Evolutionary conservation across 1,284 basidiomycete genomes (phyloP), one percentile per base, ranked within the genome.

Genomic region (Moesziomyces sp.): DNA sequence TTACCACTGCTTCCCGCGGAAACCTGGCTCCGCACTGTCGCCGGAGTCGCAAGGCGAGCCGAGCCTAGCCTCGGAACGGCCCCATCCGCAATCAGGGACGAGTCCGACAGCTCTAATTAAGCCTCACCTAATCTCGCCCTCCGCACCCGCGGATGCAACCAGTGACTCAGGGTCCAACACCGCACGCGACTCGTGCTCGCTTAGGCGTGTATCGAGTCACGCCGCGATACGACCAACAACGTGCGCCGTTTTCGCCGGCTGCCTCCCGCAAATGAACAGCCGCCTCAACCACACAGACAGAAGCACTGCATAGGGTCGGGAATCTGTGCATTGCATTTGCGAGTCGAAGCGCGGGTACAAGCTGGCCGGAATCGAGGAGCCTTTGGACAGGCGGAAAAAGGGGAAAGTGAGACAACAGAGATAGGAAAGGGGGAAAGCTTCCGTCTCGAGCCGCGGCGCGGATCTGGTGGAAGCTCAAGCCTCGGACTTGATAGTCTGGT

Each of bases 401-500:
- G 30, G 13, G 11, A 13, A 13, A 34, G 30, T 10, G 13, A 34
- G 30, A 34, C 30, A 34, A 34, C 30, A 34, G 13, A 34, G 30
- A 30, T 8, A 10, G 30, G 30, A 30, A 8, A 10, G 11, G 13
- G 2, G 10, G 10, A 34, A 8, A 49, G 19, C 13, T n/a, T 14
- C 18, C 45, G 16, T 34, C 6, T 28, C 26, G 26, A 28, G 6
- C 26, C 26, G 26, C 26, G 26, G 26, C 5, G 26, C 26, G 28
- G 16, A 24, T 5, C 18, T 44, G 43, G 43, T 5, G 21, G 7
- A 10, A 7, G 24, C 13, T 58, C 44, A 76, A 24, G 70, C 74
- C 51, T 76, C 74, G 7, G 66, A 67, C 57, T 69, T 66, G 54
- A 76, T 71, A 21, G 74, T 76, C 63, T 76, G 74, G 59, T 76